Conservation (phyloP, 2,329 filamentous ascomycete species). For the Kalmusia sp. region DNA sequence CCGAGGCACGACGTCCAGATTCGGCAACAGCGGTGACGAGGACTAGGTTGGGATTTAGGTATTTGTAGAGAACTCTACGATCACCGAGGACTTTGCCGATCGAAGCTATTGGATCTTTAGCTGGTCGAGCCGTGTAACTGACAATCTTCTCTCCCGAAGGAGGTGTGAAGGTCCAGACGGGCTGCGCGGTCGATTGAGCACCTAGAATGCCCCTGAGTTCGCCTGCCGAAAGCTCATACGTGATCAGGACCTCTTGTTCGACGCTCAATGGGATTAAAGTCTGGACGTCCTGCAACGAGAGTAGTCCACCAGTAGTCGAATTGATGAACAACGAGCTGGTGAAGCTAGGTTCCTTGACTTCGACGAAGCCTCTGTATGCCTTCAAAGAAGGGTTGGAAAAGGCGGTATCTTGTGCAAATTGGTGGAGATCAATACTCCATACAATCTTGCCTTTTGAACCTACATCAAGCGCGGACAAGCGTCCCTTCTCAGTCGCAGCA, state of each 20-base stretch:
- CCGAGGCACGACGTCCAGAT: conserved; percentile 64
- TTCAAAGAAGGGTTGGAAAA: conserved; percentile 67
- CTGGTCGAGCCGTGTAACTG: conserved; percentile 70
- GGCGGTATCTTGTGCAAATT: conserved; percentile 61
- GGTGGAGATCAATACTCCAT: conserved; percentile 74
- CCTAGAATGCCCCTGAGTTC: conserved; percentile 41
- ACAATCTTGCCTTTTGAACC: conserved; percentile 75
- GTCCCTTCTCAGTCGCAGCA: conserved; percentile 79
- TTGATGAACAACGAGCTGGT: conserved; percentile 38
- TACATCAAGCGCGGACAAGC: conserved; percentile 80
- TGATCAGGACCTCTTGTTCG: conserved; percentile 34
- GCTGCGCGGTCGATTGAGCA: conserved; percentile 25
- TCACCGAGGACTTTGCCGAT: conserved; percentile 94
- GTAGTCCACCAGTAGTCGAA: conserved; percentile 38
- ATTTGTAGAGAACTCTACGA: conserved; percentile 95
- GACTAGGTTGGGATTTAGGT: conserved; percentile 85
- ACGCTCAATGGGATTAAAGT: conserved; percentile 15
- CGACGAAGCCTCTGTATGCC: conserved; percentile 41
- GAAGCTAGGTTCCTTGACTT: conserved; percentile 35
- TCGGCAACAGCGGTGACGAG: conserved; percentile 75
- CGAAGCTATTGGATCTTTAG: conserved; percentile 88
- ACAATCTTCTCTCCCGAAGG: conserved; percentile 71
- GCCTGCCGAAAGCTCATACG: conserved; percentile 41
- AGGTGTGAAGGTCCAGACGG: conserved; percentile 75
- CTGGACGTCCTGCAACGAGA: conserved; percentile 27